Evolutionary conservation across 768 basidiomycete genomes (phyloP).

Genomic region (Auriscalpium vulgare): DNA sequence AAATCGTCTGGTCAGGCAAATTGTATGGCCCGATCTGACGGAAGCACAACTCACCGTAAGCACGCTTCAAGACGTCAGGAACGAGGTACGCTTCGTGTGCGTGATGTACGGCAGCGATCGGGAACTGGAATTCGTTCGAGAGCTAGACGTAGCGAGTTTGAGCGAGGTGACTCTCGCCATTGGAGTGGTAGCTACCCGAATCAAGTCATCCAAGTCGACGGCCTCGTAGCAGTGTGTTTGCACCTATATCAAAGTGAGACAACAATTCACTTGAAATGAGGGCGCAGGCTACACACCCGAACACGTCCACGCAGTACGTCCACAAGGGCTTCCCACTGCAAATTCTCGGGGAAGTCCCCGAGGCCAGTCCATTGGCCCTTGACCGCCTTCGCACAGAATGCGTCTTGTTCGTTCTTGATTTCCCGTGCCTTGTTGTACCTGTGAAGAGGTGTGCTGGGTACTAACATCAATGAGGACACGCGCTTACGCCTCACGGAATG

Average conservation of each 20-base stretch:
- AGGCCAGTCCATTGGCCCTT: slow-evolving; percentile 40
- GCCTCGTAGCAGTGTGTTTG: slow-evolving; percentile 58
- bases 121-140: slow-evolving; percentile 86
- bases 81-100: slow-evolving; percentile 91
- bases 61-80: slow-evolving; percentile 68
- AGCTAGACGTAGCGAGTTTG: slow-evolving; percentile 36
- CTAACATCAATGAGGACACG: background rate
- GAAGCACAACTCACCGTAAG: slow-evolving; percentile 31
- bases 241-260: slow-evolving; percentile 26
- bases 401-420: slow-evolving; percentile 61
- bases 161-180: background rate
- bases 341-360: slow-evolving; percentile 56
- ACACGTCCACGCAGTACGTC: slow-evolving; percentile 74
- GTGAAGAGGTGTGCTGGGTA: background rate
- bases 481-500: slow-evolving; percentile 50
- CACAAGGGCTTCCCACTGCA: slow-evolving; percentile 74
- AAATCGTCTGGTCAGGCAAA: background rate
- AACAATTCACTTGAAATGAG: background rate
- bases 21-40: background rate
- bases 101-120: slow-evolving; percentile 76
- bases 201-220: slow-evolving; percentile 49
- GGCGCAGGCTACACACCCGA: slow-evolving; percentile 37
- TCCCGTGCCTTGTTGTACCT: slow-evolving; percentile 60
- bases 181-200: slow-evolving; percentile 19
- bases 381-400: slow-evolving; percentile 47